phyloP scores from a whole-genome alignment of 1,139 yeast species.

The Geotrichum carabidarum region DNA sequence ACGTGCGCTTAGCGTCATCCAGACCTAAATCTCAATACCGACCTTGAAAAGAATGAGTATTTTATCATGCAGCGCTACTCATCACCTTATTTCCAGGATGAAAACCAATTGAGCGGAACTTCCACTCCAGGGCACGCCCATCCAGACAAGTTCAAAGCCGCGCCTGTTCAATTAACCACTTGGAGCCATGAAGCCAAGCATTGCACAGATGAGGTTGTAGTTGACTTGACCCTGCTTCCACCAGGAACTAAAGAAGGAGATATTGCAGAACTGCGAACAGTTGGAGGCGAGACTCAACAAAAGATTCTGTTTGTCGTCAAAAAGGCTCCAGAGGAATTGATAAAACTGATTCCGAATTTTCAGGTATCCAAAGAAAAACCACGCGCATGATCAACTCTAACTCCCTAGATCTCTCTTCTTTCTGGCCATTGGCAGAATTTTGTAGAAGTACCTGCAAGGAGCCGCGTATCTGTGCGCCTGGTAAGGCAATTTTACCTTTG shows the following conservation, averaged over 20 bases:
- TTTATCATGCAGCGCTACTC: too few relatives aligned
- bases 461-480: slow-evolving; percentile 53
- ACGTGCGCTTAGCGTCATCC: too few relatives aligned
- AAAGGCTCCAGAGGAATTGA: slow-evolving; percentile 36
- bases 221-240: slow-evolving; percentile 56
- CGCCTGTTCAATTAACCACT: slow-evolving; percentile 42
- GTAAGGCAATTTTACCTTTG: slow-evolving; percentile 30
- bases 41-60: too few relatives aligned
- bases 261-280: slow-evolving; percentile 54
- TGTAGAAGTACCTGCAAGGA: slow-evolving; percentile 63
- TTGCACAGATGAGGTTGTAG: slow-evolving; percentile 54
- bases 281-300: slow-evolving; percentile 21
- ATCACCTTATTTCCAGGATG: too few relatives aligned
- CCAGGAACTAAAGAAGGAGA: slow-evolving; percentile 61
- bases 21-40: too few relatives aligned
- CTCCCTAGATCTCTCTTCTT: slow-evolving; percentile 49
- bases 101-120: too few relatives aligned
- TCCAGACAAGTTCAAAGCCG: not conserved
- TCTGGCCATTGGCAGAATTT: slow-evolving; percentile 58
- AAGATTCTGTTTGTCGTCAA: slow-evolving; percentile 46
- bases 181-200: slow-evolving; percentile 72
- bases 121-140: too few relatives aligned
- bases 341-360: slow-evolving; percentile 31
- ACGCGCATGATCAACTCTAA: not conserved
- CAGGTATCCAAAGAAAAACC: slow-evolving; percentile 25